Evolutionary conservation across 495 filamentous ascomycete species (phyloP).

Genomic region (Talaromyces wortmannii): DNA sequence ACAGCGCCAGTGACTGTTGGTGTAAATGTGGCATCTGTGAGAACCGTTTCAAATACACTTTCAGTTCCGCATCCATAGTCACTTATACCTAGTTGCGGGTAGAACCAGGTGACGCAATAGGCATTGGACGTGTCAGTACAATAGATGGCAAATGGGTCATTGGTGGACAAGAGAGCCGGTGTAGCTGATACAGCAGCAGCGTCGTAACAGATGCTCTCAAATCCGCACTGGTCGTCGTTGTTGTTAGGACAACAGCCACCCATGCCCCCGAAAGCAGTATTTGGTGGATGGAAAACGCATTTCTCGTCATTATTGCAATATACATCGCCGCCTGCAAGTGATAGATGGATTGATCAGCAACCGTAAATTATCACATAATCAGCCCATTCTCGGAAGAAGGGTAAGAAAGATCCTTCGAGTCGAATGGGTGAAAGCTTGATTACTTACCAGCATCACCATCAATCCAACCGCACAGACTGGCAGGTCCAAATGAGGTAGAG

Average conservation of each 20-base stretch:
- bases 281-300: not conserved
- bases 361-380: no score
- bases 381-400: not conserved
- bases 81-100: not conserved
- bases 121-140: not conserved
- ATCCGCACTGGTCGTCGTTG: not conserved
- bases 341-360: not conserved
- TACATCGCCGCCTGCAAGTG: not conserved
- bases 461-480: not conserved
- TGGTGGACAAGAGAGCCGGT: not conserved
- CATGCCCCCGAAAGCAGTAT: not conserved
- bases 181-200: not conserved
- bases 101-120: not conserved
- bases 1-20: not conserved
- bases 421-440: not conserved
- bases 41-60: not conserved
- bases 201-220: not conserved
- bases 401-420: not conserved
- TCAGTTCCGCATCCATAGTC: not conserved
- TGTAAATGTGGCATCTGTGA: not conserved
- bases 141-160: not conserved
- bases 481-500: not conserved
- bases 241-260: not conserved
- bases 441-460: not conserved
- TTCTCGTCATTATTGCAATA: not conserved